Base-by-base conservation (phyloP, 257 asterid genomes). In the Knoxia roxburghii region DNA sequence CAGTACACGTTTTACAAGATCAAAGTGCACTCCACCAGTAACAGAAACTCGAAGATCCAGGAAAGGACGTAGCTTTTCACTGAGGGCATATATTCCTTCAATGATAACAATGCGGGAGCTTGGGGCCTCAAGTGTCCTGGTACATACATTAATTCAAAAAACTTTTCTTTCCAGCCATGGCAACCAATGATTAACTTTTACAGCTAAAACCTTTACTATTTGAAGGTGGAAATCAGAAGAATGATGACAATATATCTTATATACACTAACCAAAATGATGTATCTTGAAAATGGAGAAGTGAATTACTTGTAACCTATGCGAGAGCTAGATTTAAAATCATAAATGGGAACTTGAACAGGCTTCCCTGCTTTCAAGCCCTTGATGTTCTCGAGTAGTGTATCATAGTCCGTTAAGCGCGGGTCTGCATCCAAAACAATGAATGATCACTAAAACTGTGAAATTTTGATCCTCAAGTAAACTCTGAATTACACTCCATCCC, bases 21-120 rank as follows among this genome's bases (percentile, higher is more conserved):
- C 99, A 82, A 94, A 85, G 77, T 94, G 99, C 79, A 94, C 97
- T 63, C 99, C 99, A 64, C 97, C 99, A n/a, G 99, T 94, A 68
- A 94, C 97, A 75, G 96, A 94, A 48, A 90, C 99, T 72, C 97
- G 97, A 49, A 94, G 96, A 73, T 94, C 99, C 64, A 94, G 74
- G 52, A 84, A 68, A 72, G 96, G 99, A 63, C 97, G 78, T 69
- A 94, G 75, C 70, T 87, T 90, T 54, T 88, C 96, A 37, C 99
- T 88, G 86, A 94, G 79, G 51, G 99, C 99, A 79, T 90, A 94
- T 72, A 94, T 94, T 68, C 99, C 99, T 85, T 94, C 99, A 17
- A 94, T 81, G 9, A 94, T 75, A 39, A 94, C 87, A n/a, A 94
- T 79, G 61, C 96, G 83, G 54, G 99, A 94, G 78, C 88, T 88